Evolutionary conservation across 257 asterid species (phyloP), one percentile per base, ranked within the genome.

Genomic region (Forsythia viridissima): DNA sequence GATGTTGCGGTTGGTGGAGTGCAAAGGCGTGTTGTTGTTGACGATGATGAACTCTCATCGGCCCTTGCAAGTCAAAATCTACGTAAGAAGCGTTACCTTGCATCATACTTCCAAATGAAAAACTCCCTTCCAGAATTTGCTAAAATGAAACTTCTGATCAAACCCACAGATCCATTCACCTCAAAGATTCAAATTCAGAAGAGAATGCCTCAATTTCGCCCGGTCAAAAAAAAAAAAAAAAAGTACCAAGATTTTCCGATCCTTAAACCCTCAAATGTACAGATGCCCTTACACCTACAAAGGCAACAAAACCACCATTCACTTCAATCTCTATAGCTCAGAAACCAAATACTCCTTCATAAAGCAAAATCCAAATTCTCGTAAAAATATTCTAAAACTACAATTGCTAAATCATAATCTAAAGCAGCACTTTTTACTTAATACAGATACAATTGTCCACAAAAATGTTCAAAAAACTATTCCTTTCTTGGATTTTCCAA

Each of bases 1-100:
- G 79, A 71, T 74, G 78, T 0, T 79, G 79, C 38, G 82, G 91
- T 38, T 80, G 91, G 18, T 82, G 84, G 43, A 87, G 55, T 3
- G 78, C 15, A 41, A 77, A 61, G 0, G 83, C 77, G 42, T 79
- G 84, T 15, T 80, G 34, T 30, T 30, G 93, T 13, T 89, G 94
- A 21, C 85, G 84, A 67, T 86, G 91, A 83, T 87, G 85, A 59
- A 83, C 86, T 74, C 89, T 73, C 74, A 83, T 70, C 0, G 92
- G 84, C 3, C 87, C 86, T 70, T 84, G 91, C 79, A 87, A 84
- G 83, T 89, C 91, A 40, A 91, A 80, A 74, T 86, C 91, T 7
- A 90, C 89, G 77, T 77, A 90, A 74, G 92, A 83, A 80, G 65
- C 51, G 46, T 75, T 82, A 12, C 88, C 87, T 30, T 87, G 88